Percentiles rank a stretch among this genome's conserved stretches.
phyloP scores from a whole-genome alignment of 257 asterid species.

The Solanum sitiens region DNA sequence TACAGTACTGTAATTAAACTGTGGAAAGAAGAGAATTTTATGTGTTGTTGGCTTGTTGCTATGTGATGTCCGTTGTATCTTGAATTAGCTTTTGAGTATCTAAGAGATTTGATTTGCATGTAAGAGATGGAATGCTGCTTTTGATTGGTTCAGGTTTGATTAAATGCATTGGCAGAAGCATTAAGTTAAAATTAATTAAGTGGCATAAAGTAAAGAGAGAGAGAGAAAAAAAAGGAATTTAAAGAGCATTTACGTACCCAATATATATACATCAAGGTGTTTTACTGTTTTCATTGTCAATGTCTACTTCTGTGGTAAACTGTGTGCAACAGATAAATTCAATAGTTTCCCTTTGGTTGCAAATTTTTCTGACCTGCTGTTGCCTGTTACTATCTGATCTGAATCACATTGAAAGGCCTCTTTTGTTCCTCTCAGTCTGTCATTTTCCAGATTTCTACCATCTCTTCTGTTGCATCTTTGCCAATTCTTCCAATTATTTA shows the following conservation, averaged over 20 bases:
- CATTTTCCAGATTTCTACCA: background rate
- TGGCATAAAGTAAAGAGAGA: background rate
- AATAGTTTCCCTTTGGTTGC: conserved; percentile 7
- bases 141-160: background rate
- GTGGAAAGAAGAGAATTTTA: background rate
- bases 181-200: conserved; percentile 1
- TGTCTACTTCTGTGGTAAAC: background rate
- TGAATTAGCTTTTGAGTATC: background rate
- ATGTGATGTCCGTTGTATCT: background rate
- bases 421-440: background rate
- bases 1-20: background rate
- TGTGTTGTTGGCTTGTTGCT: background rate
- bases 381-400: conserved; percentile 15
- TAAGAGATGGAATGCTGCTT: conserved; percentile 17
- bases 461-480: background rate
- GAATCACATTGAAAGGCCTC: background rate
- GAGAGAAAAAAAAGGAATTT: background rate
- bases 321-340: conserved; percentile 18
- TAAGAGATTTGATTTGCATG: conserved; percentile 12
- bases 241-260: background rate
- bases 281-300: background rate
- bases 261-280: conserved; percentile 4
- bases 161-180: conserved; percentile 23
- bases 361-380: background rate
- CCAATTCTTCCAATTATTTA: background rate